A percentile compares a stretch with the other conserved stretches of the same genome.
Evolutionary conservation across 1,284 basidiomycete species (phyloP).

Genomic region (Caloboletus firmus): DNA sequence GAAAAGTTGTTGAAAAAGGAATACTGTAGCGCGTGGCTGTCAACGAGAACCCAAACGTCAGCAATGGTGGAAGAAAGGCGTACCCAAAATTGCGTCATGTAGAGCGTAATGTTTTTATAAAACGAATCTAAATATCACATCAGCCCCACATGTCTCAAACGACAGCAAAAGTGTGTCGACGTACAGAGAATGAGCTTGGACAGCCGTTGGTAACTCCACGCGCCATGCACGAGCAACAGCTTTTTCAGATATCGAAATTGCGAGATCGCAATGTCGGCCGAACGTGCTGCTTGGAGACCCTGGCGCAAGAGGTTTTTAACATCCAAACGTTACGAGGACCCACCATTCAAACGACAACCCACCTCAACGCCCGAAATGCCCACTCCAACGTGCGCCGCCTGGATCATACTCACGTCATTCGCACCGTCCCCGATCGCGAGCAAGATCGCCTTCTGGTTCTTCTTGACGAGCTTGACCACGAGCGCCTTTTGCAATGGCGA

Average conservation of each 20-base stretch:
- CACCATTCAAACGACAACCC: slow-evolving; percentile 17
- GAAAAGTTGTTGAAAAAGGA: slow-evolving; percentile 99
- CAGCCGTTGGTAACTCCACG: slow-evolving; percentile 96
- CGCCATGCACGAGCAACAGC: slow-evolving; percentile 93
- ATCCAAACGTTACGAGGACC: not conserved
- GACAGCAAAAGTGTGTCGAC: slow-evolving; percentile 32
- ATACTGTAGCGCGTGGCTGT: slow-evolving; percentile 53
- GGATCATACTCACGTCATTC: slow-evolving; percentile 97
- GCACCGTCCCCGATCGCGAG: slow-evolving; percentile 97
- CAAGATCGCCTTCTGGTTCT: slow-evolving; percentile 88
- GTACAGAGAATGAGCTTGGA: slow-evolving; percentile 93
- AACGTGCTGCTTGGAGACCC: slow-evolving; percentile 96
- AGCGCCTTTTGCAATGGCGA: slow-evolving; percentile 98
- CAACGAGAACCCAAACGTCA: not conserved
- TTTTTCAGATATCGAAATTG: slow-evolving; percentile 99
- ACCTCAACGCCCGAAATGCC: slow-evolving; percentile 98
- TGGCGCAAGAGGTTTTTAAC: slow-evolving; percentile 27
- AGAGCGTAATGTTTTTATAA: slow-evolving; percentile 96
- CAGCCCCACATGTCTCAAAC: not conserved
- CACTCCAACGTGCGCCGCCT: slow-evolving; percentile 95
- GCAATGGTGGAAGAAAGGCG: slow-evolving; percentile 24
- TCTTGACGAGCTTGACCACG: slow-evolving; percentile 98
- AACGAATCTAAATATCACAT: slow-evolving; percentile 67
- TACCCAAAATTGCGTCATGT: slow-evolving; percentile 98
- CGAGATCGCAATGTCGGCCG: slow-evolving; percentile 95